Percentiles rank a stretch among this genome's conserved stretches.
These are phyloP conservation scores for Pichia nakasei DNA, from an alignment of 805 yeast species.

Conservation along the genomic window DNA sequence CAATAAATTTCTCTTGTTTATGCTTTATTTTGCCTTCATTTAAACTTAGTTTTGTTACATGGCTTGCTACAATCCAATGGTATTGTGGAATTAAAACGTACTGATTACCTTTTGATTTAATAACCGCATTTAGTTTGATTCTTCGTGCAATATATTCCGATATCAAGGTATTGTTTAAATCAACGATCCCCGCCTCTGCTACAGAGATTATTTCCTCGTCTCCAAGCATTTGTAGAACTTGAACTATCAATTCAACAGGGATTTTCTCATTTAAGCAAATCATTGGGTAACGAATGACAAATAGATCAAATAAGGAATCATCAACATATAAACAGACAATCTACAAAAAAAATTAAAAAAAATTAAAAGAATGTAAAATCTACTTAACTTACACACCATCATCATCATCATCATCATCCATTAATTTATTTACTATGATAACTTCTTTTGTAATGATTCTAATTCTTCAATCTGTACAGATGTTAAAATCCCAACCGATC, in stretches of 20 bases:
- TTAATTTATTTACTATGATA: not conserved
- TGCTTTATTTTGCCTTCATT: not conserved
- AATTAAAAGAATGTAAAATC: too few species aligned
- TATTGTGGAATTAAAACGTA: not conserved
- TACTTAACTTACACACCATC: too few species aligned
- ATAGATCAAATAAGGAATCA: not conserved
- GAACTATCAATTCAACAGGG: not conserved
- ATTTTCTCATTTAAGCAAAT: not conserved
- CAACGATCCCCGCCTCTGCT: not conserved
- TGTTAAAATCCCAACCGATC: not conserved
- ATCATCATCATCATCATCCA: too few species aligned
- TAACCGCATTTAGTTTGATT: not conserved
- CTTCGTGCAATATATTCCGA: not conserved
- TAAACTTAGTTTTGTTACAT: not conserved
- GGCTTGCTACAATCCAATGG: not conserved
- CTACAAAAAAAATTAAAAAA: not conserved
- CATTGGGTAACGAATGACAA: not conserved
- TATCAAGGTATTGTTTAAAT: too few species aligned
- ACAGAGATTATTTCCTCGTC: not conserved
- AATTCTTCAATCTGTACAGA: not conserved
- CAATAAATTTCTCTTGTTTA: not conserved
- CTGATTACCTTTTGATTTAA: not conserved
- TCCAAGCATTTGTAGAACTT: not conserved
- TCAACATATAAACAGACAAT: not conserved
- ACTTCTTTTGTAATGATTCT: not conserved